Evolutionary conservation across 345 rosid species (phyloP).

Genomic region (Bruguiera parviflora): DNA sequence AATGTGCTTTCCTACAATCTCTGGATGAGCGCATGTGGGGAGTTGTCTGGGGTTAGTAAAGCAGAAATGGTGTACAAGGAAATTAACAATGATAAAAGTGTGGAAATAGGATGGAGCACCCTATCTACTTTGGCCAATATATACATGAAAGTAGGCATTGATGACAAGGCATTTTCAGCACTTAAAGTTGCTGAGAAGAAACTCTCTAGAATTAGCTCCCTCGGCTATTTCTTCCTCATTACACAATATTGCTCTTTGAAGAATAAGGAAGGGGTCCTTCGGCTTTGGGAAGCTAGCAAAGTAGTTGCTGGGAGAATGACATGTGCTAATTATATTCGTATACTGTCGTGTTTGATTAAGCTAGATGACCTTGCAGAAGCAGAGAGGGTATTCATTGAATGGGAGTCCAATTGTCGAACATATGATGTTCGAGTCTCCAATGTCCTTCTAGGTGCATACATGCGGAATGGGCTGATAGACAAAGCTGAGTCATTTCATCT

Average conservation of each 20-base stretch:
- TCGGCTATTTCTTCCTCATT: slow-evolving; percentile 51
- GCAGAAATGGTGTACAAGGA: slow-evolving; percentile 46
- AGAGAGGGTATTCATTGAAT: slow-evolving; percentile 41
- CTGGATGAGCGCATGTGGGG: slow-evolving; percentile 53
- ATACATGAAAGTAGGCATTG: slow-evolving; percentile 41
- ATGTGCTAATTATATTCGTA: slow-evolving; percentile 49
- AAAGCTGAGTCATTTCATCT: slow-evolving; percentile 47
- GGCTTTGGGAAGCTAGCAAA: slow-evolving; percentile 50
- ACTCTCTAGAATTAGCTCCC: slow-evolving; percentile 36
- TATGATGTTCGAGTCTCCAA: slow-evolving; percentile 58
- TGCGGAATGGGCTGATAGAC: slow-evolving; percentile 33
- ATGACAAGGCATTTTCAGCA: slow-evolving; percentile 39
- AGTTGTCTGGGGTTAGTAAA: slow-evolving; percentile 22
- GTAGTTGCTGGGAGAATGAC: slow-evolving; percentile 41
- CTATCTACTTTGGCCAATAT: slow-evolving; percentile 47
- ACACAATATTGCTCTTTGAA: slow-evolving; percentile 40
- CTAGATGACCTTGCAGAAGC: slow-evolving; percentile 39
- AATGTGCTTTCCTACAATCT: slow-evolving; percentile 58
- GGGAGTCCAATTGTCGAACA: slow-evolving; percentile 44
- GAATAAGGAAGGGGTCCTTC: slow-evolving; percentile 42
- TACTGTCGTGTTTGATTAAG: slow-evolving; percentile 50
- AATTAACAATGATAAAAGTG: slow-evolving; percentile 46
- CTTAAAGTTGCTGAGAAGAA: slow-evolving; percentile 45
- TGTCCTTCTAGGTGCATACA: slow-evolving; percentile 56
- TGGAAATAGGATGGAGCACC: slow-evolving; percentile 58